Evolutionary conservation across 352 stramenopile species (phyloP).

Genomic region (Phytophthora agathidicida): DNA sequence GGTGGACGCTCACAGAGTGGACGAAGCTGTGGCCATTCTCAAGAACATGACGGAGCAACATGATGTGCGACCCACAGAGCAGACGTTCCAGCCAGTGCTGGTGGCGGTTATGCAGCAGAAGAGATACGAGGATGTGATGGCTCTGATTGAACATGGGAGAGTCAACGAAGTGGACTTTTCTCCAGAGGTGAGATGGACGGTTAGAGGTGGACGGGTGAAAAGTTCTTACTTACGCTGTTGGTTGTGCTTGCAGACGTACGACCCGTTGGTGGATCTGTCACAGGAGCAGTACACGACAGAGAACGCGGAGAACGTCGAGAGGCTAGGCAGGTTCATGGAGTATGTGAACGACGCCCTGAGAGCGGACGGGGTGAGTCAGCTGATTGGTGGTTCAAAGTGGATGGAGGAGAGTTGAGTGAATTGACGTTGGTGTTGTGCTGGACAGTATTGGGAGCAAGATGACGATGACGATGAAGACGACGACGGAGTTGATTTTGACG

Average conservation of each 20-base stretch:
- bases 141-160: constrained; percentile 60
- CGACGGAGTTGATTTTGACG: constrained; percentile 29
- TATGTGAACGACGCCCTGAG: constrained; percentile 64
- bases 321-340: constrained; percentile 58
- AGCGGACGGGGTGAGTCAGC: constrained; percentile 46
- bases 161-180: constrained; percentile 59
- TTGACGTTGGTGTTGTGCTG: constrained; percentile 2
- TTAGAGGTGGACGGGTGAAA: not conserved
- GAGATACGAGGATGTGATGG: constrained; percentile 54
- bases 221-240: constrained; percentile 2
- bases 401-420: not conserved
- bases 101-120: constrained; percentile 50
- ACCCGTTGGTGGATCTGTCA: constrained; percentile 60
- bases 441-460: constrained; percentile 39
- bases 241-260: constrained; percentile 54
- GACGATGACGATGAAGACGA: constrained; percentile 35
- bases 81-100: constrained; percentile 60
- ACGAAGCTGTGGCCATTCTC: constrained; percentile 52
- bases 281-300: constrained; percentile 43
- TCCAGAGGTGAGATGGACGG: constrained; percentile 36
- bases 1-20: constrained; percentile 42
- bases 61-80: constrained; percentile 56
- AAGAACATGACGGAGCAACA: constrained; percentile 41
- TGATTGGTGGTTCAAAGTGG: not conserved
- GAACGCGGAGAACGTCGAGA: constrained; percentile 48